Conservation (phyloP, 2,329 filamentous ascomycete genomes). For the Stromatinia cepivora region DNA sequence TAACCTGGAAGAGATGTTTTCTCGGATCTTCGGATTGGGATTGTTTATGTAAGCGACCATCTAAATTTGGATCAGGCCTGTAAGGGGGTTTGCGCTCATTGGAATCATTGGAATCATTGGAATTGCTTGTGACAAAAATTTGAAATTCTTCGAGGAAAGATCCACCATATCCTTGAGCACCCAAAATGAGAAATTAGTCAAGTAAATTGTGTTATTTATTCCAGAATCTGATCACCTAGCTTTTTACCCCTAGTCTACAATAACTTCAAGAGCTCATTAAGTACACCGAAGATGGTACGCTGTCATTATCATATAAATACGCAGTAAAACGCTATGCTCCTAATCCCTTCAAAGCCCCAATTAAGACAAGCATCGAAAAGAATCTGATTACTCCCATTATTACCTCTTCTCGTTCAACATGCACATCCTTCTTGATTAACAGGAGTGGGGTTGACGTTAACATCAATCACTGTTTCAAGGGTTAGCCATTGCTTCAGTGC, state of each 20-base stretch:
- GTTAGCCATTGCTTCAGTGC: constrained; percentile 2
- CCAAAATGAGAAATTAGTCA: background rate
- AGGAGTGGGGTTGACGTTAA: constrained; percentile 75
- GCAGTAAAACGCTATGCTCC: constrained; percentile 40
- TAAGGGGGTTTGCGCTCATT: background rate
- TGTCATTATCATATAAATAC: constrained; percentile 40
- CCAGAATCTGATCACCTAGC: constrained; percentile 13
- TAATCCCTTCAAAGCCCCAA: constrained; percentile 35
- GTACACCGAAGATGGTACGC: constrained; percentile 28
- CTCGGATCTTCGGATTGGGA: constrained; percentile 14
- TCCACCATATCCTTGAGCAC: background rate
- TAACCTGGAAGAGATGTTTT: constrained; percentile 17
- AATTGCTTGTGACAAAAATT: background rate
- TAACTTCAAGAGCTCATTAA: constrained; percentile 21
- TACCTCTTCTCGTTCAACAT: constrained; percentile 49
- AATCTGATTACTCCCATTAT: constrained; percentile 23
- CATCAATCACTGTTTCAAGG: constrained; percentile 75
- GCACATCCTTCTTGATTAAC: constrained; percentile 72
- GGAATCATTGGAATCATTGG: background rate
- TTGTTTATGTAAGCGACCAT: constrained; percentile 6
- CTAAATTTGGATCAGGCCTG: constrained; percentile 12
- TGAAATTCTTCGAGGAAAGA: background rate
- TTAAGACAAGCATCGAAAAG: constrained; percentile 34
- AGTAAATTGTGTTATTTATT: background rate
- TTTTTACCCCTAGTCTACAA: constrained; percentile 17